Conservation (phyloP, 2,329 filamentous ascomycete genomes). For the Knoxdaviesia proteae region DNA sequence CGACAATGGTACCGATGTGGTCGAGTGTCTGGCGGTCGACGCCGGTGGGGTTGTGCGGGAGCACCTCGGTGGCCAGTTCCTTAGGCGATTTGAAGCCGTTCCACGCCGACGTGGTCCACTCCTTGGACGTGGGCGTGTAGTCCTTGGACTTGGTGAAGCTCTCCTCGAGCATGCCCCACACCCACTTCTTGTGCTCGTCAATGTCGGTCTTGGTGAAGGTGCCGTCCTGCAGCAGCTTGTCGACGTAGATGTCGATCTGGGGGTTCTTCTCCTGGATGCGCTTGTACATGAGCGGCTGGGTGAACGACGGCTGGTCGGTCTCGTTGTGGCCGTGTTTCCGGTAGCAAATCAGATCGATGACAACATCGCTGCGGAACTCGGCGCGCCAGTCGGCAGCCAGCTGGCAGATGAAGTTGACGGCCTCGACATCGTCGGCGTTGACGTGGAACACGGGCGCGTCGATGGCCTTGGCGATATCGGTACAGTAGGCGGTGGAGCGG, state of each 20-base stretch:
- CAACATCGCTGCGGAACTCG: slow-evolving; percentile 95
- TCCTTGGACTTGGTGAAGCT: slow-evolving; percentile 96
- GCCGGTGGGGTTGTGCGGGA: slow-evolving; percentile 77
- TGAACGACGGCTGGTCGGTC: slow-evolving; percentile 97
- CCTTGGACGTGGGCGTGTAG: slow-evolving; percentile 87
- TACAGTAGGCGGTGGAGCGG: slow-evolving; percentile 95
- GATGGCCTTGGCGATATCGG: slow-evolving; percentile 96
- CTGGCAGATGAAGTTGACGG: slow-evolving; percentile 95
- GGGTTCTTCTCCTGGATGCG: slow-evolving; percentile 68
- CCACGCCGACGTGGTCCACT: slow-evolving; percentile 98
- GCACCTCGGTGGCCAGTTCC: slow-evolving; percentile 81
- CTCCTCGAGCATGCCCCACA: slow-evolving; percentile 97
- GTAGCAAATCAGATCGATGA: slow-evolving; percentile 97
- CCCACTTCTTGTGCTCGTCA: slow-evolving; percentile 98
- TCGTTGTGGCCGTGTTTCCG: slow-evolving; percentile 98
- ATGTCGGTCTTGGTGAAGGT: slow-evolving; percentile 96
- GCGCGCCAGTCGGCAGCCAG: slow-evolving; percentile 94
- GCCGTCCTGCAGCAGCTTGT: slow-evolving; percentile 76
- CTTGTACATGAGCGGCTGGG: slow-evolving; percentile 99
- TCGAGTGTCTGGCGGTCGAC: slow-evolving; percentile 53
- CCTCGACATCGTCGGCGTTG: slow-evolving; percentile 95
- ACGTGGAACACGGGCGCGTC: slow-evolving; percentile 98
- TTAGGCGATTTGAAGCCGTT: slow-evolving; percentile 99
- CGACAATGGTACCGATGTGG: slow-evolving; percentile 66
- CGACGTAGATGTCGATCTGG: slow-evolving; percentile 76